Evolutionary conservation across 2,329 filamentous ascomycete genomes (phyloP).

Genomic region (Trichoderma simmonsii): DNA sequence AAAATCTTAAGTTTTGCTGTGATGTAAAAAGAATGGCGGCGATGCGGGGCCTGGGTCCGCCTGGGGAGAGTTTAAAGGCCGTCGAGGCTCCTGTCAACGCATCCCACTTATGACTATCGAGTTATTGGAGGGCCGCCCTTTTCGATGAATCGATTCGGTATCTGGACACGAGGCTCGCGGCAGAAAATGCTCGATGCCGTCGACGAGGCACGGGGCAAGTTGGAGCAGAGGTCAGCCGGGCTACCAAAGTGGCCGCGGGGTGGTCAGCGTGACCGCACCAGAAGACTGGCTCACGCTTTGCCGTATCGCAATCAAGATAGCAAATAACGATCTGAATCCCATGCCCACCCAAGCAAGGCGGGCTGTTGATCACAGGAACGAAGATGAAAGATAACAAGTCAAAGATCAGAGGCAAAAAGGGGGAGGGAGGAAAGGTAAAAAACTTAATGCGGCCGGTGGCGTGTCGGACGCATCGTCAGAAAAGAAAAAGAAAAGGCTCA

Average conservation of each 20-base stretch:
- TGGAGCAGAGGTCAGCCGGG: conserved; percentile 19
- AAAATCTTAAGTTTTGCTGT: not conserved
- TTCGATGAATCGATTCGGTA: not conserved
- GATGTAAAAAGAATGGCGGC: not conserved
- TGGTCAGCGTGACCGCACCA: conserved; percentile 21
- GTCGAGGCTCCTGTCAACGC: not conserved
- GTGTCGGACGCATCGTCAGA: conserved; percentile 1
- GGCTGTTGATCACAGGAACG: conserved; percentile 16
- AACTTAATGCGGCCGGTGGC: not conserved
- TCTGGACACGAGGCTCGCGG: not conserved
- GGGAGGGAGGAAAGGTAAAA: not conserved
- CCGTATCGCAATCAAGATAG: conserved; percentile 5
- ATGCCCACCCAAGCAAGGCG: conserved; percentile 13
- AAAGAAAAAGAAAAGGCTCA: conserved; percentile 5
- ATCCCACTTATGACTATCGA: not conserved
- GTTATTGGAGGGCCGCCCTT: not conserved
- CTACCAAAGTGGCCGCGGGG: conserved; percentile 17
- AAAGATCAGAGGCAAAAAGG: not conserved
- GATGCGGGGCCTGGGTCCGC: not conserved
- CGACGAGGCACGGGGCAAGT: conserved; percentile 3
- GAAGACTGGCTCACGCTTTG: conserved; percentile 9
- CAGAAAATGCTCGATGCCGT: conserved; percentile 9
- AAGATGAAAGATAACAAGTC: not conserved
- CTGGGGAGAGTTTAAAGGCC: conserved; percentile 8
- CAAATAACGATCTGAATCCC: conserved; percentile 1